These are phyloP conservation scores for Dictyostelium purpureum DNA, from an alignment of 78 protist genomes.

Conservation along the genomic window DNA sequence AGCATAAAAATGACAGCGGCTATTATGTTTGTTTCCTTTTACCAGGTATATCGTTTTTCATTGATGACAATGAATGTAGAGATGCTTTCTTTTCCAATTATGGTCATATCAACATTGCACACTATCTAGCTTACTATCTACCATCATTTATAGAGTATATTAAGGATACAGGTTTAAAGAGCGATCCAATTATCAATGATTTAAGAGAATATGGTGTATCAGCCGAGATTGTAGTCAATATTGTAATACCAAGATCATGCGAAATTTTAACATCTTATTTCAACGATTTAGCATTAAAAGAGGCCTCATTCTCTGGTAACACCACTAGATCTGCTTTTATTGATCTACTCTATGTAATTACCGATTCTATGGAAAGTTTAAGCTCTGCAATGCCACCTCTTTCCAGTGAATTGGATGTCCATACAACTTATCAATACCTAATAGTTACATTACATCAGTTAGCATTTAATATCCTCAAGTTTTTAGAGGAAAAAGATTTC, in stretches of 20 bases:
- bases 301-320: neutral
- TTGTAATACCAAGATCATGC: neutral
- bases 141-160: neutral
- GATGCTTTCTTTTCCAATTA: neutral
- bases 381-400: neutral
- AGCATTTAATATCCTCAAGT: neutral
- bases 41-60: constrained; percentile 26
- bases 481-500: neutral
- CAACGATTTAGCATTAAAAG: neutral
- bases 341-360: neutral
- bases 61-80: neutral
- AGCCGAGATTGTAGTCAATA: neutral
- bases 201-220: constrained; percentile 13
- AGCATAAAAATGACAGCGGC: constrained; percentile 14
- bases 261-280: neutral
- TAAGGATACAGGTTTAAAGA: neutral
- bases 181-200: neutral
- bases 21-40: constrained; percentile 13
- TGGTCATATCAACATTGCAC: neutral
- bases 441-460: neutral
- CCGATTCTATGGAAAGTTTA: neutral
- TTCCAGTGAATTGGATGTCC: neutral
- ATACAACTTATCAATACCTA: neutral
- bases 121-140: neutral
- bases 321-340: neutral